Conservation (phyloP, 192 early-diverging fungal genomes). For the Lobosporangium transversale region DNA sequence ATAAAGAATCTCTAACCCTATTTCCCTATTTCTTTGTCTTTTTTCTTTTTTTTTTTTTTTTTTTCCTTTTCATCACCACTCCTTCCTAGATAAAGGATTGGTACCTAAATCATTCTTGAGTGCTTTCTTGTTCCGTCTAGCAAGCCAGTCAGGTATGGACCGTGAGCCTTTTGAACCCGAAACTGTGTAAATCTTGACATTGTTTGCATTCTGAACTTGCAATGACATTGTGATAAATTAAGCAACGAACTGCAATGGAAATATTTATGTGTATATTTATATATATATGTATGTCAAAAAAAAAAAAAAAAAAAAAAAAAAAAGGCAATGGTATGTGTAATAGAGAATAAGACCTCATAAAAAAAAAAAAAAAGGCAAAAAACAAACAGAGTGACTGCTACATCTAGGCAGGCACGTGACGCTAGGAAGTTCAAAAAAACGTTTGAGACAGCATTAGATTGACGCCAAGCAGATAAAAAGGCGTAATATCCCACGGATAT, state of each 20-base stretch:
- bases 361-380: too few relatives aligned
- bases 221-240: slow-evolving; percentile 68
- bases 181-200: slow-evolving; percentile 92
- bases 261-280: neutral
- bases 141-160: slow-evolving; percentile 96
- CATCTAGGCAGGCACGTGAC: too few relatives aligned
- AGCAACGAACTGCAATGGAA: too few relatives aligned
- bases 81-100: too few relatives aligned
- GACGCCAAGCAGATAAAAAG: too few relatives aligned
- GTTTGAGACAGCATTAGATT: too few relatives aligned
- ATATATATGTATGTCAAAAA: too few relatives aligned
- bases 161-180: slow-evolving; percentile 78
- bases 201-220: slow-evolving; percentile 88
- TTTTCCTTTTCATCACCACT: too few relatives aligned
- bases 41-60: too few relatives aligned
- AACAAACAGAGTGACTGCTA: neutral
- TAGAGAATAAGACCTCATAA: too few relatives aligned
- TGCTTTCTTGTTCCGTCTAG: slow-evolving; percentile 82
- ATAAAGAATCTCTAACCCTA: neutral
- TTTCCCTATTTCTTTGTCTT: slow-evolving; percentile 57
- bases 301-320: neutral
- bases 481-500: too few relatives aligned
- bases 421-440: too few relatives aligned
- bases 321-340: neutral
- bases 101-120: slow-evolving; percentile 89